Evolutionary conservation across 257 asterid species (phyloP).

Genomic region (Gynochthodes officinalis): DNA sequence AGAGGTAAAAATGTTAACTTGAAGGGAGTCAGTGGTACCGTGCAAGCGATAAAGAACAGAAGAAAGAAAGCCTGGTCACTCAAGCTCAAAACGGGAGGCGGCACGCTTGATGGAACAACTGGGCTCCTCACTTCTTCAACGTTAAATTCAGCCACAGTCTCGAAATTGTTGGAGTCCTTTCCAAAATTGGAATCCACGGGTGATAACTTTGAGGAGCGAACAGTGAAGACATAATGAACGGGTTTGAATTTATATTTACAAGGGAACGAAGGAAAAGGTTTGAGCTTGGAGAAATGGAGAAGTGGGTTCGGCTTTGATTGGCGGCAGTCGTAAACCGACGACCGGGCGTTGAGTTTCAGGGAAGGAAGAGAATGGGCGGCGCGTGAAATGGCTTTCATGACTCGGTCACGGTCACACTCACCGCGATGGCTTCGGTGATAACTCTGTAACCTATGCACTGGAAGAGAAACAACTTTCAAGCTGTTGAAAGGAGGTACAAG

Average conservation of each 20-base stretch:
- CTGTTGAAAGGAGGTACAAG: no score
- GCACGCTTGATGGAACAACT: constrained; percentile 26
- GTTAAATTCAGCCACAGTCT: constrained; percentile 31
- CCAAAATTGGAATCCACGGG: constrained; percentile 18
- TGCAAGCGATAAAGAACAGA: constrained; percentile 64
- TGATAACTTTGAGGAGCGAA: constrained; percentile 6
- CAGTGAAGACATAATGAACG: constrained; percentile 1
- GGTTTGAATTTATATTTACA: constrained; percentile 4
- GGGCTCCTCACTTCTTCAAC: constrained; percentile 59
- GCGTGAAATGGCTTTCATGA: constrained; percentile 8
- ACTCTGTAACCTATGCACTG: no score
- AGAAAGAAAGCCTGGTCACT: constrained; percentile 66
- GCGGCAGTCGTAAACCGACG: not conserved
- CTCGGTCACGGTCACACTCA: not conserved
- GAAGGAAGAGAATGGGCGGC: not conserved
- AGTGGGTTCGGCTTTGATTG: not conserved
- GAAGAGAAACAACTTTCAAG: no score
- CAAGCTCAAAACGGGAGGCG: constrained; percentile 51
- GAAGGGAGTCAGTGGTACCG: constrained; percentile 39
- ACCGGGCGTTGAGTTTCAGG: not conserved
- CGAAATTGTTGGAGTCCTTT: constrained; percentile 24
- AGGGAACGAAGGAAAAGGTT: not conserved
- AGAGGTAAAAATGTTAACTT: not conserved
- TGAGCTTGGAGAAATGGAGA: not conserved
- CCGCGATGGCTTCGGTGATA: not conserved